These are phyloP conservation scores for Candida glaebosa DNA, from an alignment of 805 yeast species.

Conservation along the genomic window DNA sequence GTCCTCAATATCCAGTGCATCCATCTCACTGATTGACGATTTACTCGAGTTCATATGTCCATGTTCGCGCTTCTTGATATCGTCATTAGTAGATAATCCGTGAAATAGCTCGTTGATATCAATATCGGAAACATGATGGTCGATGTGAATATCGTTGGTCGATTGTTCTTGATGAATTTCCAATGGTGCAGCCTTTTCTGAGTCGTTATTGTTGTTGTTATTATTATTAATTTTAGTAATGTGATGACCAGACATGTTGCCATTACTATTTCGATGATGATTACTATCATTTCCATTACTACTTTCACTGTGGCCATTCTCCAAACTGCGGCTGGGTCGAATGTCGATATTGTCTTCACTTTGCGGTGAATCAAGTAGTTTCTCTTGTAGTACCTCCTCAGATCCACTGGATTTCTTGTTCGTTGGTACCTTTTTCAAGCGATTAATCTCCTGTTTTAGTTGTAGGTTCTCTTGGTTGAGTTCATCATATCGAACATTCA, in stretches of 20 bases:
- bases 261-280: background rate
- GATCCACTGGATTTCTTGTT: background rate
- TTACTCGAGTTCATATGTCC: background rate
- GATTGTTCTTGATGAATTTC: background rate
- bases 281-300: background rate
- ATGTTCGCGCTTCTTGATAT: conserved; percentile 3
- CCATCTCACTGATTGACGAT: conserved; percentile 3
- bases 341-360: background rate
- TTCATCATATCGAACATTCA: background rate
- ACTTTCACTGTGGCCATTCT: background rate
- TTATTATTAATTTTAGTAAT: background rate
- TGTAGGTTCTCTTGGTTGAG: background rate
- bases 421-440: background rate
- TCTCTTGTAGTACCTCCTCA: background rate
- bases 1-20: conserved; percentile 4
- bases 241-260: background rate
- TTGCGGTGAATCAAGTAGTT: background rate
- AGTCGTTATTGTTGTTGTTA: background rate
- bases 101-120: conserved; percentile 4
- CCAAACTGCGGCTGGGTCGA: background rate
- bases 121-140: conserved; percentile 1
- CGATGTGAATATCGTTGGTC: background rate
- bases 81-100: conserved; percentile 4
- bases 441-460: background rate
- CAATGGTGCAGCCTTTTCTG: background rate